Base-by-base conservation (phyloP, 257 asterid species). In the Cinchona pubescens region DNA sequence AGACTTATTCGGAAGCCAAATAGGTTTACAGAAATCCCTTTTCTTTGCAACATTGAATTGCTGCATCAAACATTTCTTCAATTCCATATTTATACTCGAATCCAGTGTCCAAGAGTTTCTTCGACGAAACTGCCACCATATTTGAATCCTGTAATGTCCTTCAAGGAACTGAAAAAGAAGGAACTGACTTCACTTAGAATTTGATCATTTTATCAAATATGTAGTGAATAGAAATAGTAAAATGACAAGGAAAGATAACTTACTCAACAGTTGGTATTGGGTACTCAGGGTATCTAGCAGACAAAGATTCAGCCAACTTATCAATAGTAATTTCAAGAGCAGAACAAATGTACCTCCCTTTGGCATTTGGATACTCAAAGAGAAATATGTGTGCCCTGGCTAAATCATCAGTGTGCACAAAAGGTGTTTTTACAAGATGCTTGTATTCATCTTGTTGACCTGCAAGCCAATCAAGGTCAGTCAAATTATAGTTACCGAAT, bases 341-440 rank as follows among this genome's bases (percentile, higher is more conserved):
- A 12, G 87, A 56, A n/a, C 85, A 77, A 32, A 90, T 70, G 71
- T 87, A 88, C n/a, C 92, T 76, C 37, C 94, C 92, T 23, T 83
- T 87, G 0, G 90, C 92, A 29, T 79, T 30, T 2, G 82, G 82
- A 48, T 81, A 21, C 80, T 88, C 94, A 4, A 90, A 72, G 0
- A 90, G 78, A 18, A 84, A 87, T 19, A 88, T 82, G n/a, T 87
- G 96, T 35, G 94, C 92, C 51, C 86, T 82, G 4, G 86, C 90
- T 5, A 86, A 82, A 37, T 90, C 96, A 19, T 88, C 86, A n/a
- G 83, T 86, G 15, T 90, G 94, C 45, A 88, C 85, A 19, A 85
- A 65, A 35, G 80, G 65, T 0, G 78, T 14, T 6, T 64, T 76
- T 46, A 38, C 71, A 1, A 79, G 51, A 27, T 48, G 51, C 34